These are phyloP conservation scores for Berkeleyomyces rouxiae DNA, from an alignment of 2,329 filamentous ascomycete genomes.

Conservation along the genomic window DNA sequence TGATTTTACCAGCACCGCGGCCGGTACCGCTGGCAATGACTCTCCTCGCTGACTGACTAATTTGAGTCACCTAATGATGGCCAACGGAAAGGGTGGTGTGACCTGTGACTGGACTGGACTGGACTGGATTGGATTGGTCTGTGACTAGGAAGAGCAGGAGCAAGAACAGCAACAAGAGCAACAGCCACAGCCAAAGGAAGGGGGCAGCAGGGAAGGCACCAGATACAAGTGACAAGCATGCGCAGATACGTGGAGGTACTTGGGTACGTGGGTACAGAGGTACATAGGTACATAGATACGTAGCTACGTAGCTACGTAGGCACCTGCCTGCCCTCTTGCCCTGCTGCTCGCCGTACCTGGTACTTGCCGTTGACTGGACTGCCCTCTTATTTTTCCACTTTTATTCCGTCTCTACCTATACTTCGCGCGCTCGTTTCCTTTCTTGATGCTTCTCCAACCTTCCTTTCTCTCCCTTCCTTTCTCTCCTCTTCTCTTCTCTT, in stretches of 20 bases:
- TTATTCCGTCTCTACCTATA: conserved; percentile 14
- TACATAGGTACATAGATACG: neutral
- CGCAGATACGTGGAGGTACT: neutral
- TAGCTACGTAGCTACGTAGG: neutral
- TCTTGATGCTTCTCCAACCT: conserved; percentile 17
- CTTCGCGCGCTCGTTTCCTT: conserved; percentile 13
- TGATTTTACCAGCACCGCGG: too few relatives aligned
- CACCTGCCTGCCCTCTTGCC: neutral
- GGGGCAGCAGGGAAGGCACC: too few relatives aligned
- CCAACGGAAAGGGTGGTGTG: neutral
- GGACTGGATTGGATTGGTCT: too few relatives aligned
- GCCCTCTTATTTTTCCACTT: neutral
- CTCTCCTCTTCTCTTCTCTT: conserved; percentile 1
- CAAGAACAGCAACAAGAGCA: too few relatives aligned
- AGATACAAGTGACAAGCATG: too few relatives aligned
- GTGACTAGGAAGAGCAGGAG: too few relatives aligned
- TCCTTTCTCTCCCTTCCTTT: neutral
- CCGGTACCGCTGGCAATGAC: too few relatives aligned
- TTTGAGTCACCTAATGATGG: neutral
- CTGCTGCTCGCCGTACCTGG: neutral
- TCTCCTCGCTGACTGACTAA: neutral
- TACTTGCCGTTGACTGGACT: neutral
- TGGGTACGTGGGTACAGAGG: neutral
- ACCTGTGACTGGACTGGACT: neutral
- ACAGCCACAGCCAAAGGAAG: too few relatives aligned